phyloP scores from a whole-genome alignment of 495 filamentous ascomycete genomes.

The Pyrenopolyporus hunteri region DNA sequence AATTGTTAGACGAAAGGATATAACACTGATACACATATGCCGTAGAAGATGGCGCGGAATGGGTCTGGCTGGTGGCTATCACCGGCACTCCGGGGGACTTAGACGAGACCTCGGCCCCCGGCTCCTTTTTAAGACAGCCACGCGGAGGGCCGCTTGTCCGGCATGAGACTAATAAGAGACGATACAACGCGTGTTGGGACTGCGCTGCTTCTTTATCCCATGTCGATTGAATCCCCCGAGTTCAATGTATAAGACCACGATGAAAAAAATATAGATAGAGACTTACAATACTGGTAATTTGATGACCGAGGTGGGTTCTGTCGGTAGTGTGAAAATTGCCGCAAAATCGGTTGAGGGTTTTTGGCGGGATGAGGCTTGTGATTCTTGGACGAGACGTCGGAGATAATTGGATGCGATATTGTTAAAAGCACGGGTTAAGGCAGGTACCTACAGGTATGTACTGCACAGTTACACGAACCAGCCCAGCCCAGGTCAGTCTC shows the following conservation, averaged over 20 bases:
- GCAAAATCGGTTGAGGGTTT: conserved; percentile 29
- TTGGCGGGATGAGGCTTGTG: conserved; percentile 25
- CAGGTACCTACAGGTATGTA: background rate
- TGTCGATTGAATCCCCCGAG: background rate
- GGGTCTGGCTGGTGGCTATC: conserved; percentile 23
- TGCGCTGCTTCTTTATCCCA: background rate
- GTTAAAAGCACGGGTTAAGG: too few relatives aligned
- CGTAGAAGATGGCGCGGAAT: conserved; percentile 13
- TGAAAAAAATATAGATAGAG: background rate
- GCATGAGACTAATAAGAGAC: background rate
- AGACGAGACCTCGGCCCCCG: conserved; percentile 34
- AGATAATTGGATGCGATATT: background rate
- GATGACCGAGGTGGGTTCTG: background rate
- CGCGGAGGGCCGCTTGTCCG: conserved; percentile 23
- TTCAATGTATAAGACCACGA: background rate
- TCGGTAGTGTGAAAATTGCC: conserved; percentile 23
- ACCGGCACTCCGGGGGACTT: conserved; percentile 28
- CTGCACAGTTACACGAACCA: background rate
- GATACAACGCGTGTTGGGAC: conserved; percentile 1
- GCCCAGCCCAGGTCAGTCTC: conserved; percentile 5
- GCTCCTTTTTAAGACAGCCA: conserved; percentile 17
- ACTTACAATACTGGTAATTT: conserved; percentile 22
- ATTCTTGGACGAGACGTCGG: background rate
- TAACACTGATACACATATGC: conserved; percentile 3
- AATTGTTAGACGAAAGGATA: background rate